Conservation (phyloP, 2,329 filamentous ascomycete genomes). For the Clarireedia paspali region DNA sequence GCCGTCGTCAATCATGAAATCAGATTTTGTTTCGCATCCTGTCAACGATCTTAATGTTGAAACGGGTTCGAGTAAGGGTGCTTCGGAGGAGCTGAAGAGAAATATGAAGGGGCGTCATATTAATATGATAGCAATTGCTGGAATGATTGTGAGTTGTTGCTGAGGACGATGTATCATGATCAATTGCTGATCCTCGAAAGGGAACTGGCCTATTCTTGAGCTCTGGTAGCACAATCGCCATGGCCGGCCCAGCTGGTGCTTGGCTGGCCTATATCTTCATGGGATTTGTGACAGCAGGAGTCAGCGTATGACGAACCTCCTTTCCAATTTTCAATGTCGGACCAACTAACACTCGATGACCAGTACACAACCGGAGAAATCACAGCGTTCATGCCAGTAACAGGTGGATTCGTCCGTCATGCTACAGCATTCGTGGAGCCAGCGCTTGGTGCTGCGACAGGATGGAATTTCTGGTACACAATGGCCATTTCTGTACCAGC, state of each 20-base stretch:
- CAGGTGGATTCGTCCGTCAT: conserved; percentile 32
- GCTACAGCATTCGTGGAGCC: conserved; percentile 33
- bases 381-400: conserved; percentile 39
- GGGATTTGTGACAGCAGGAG: conserved; percentile 40
- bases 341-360: background rate
- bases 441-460: conserved; percentile 29
- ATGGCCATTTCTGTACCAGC: conserved; percentile 29
- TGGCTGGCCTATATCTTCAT: conserved; percentile 36
- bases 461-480: conserved; percentile 50
- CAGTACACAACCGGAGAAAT: conserved; percentile 2
- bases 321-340: background rate
- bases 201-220: conserved; percentile 48
- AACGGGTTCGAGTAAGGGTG: conserved; percentile 5
- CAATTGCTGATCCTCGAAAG: conserved; percentile 1
- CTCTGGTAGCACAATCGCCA: conserved; percentile 38
- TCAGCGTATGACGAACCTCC: conserved; percentile 32
- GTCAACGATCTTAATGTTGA: background rate
- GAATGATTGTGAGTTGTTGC: conserved; percentile 46
- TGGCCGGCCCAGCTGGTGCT: conserved; percentile 40
- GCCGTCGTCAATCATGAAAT: background rate
- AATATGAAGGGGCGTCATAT: conserved; percentile 39
- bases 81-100: conserved; percentile 32
- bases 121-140: conserved; percentile 37
- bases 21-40: background rate
- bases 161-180: conserved; percentile 25